Evolutionary conservation across 495 filamentous ascomycete species (phyloP).

Genomic region (Penicillium herquei): DNA sequence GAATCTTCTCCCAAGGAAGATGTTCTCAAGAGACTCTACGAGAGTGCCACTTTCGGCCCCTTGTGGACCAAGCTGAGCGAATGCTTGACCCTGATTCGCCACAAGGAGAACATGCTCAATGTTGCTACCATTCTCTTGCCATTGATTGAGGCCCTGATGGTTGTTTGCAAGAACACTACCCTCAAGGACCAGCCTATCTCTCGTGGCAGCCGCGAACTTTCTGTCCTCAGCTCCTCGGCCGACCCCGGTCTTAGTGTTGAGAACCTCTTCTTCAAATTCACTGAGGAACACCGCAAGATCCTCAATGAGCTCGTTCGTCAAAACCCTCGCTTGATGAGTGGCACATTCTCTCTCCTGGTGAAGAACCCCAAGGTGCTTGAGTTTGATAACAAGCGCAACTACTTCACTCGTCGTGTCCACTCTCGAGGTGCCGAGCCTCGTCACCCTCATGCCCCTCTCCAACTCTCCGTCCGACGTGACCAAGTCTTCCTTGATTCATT

Average conservation of each 20-base stretch:
- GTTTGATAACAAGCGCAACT: constrained; percentile 99
- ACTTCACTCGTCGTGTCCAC: constrained; percentile 93
- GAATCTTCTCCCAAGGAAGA: constrained; percentile 65
- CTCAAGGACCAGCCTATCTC: constrained; percentile 65
- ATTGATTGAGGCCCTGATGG: constrained; percentile 94
- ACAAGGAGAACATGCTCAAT: constrained; percentile 92
- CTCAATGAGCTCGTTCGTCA: constrained; percentile 96
- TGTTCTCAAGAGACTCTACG: constrained; percentile 81
- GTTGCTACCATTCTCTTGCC: constrained; percentile 93
- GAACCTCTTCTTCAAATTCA: constrained; percentile 95
- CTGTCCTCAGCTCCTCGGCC: constrained; percentile 71
- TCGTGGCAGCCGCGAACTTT: constrained; percentile 64
- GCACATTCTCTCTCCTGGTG: constrained; percentile 89
- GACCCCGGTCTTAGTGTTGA: constrained; percentile 72
- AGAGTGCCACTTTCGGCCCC: constrained; percentile 81
- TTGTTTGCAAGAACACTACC: constrained; percentile 95
- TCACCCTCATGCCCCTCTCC: constrained; percentile 71
- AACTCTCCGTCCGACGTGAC: constrained; percentile 86
- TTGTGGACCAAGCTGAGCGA: constrained; percentile 95
- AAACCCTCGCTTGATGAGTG: constrained; percentile 97
- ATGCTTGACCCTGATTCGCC: constrained; percentile 81
- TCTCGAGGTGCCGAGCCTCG: constrained; percentile 64
- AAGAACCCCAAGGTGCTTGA: constrained; percentile 99
- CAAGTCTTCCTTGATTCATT: constrained; percentile 98
- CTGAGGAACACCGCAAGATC: constrained; percentile 96